These are phyloP conservation scores for Schizophyllum amplum DNA, from an alignment of 1,284 basidiomycete species.

Conservation along the genomic window DNA sequence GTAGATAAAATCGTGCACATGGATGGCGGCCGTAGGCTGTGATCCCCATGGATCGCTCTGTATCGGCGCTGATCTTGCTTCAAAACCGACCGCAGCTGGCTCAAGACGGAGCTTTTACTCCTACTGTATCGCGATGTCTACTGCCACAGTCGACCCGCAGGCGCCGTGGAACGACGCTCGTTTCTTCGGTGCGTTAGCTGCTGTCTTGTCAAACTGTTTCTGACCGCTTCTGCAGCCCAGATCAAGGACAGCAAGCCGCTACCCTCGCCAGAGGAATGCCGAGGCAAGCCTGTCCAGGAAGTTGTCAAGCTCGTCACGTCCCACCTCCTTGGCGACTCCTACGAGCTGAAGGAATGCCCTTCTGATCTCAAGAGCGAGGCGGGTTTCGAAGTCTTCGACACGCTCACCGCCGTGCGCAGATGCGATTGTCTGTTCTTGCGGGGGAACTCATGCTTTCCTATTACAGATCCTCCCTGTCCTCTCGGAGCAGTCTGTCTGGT, in stretches of 20 bases:
- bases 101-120: too few species aligned
- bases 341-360: conserved; percentile 5
- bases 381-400: conserved; percentile 9
- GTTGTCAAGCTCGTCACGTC: conserved; percentile 7
- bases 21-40: too few species aligned
- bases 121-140: background rate
- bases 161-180: conserved; percentile 7
- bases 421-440: background rate
- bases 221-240: conserved; percentile 5
- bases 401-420: conserved; percentile 7
- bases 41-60: too few species aligned
- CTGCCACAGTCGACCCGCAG: background rate
- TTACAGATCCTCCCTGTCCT: conserved; percentile 10
- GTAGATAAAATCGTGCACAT: too few species aligned
- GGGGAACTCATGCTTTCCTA: background rate
- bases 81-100: too few species aligned
- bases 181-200: conserved; percentile 8
- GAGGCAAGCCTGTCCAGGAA: conserved; percentile 4
- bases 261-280: conserved; percentile 6
- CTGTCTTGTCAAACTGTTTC: background rate
- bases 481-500: conserved; percentile 12
- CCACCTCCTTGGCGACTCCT: conserved; percentile 8
- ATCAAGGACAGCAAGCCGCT: conserved; percentile 2
- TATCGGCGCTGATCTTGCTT: too few species aligned
- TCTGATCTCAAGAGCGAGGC: conserved; percentile 1